These are phyloP conservation scores for Ramalina peruviana DNA, from an alignment of 495 filamentous ascomycete species.

Conservation along the genomic window DNA sequence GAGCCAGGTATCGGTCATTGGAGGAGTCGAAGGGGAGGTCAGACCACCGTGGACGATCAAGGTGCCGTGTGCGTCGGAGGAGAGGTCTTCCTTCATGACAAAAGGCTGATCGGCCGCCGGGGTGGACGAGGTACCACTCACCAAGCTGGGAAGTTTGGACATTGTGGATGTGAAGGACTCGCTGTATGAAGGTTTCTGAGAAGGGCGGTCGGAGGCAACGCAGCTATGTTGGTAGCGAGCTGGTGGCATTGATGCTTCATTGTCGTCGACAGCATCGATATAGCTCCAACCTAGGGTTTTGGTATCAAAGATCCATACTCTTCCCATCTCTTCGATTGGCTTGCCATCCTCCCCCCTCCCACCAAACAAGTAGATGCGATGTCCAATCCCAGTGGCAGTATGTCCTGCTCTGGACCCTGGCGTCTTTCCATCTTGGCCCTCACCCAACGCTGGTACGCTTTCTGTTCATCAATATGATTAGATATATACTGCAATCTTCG, in stretches of 20 bases:
- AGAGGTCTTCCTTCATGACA: not conserved
- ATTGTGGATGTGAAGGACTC: slow-evolving; percentile 12
- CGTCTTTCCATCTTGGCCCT: slow-evolving; percentile 15
- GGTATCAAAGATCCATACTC: slow-evolving; percentile 35
- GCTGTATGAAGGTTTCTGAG: slow-evolving; percentile 5
- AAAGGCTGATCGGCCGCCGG: not conserved
- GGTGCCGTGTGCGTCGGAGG: slow-evolving; percentile 19
- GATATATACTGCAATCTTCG: not conserved
- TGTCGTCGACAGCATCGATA: slow-evolving; percentile 5
- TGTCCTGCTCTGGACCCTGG: slow-evolving; percentile 28
- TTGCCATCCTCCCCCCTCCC: slow-evolving; percentile 23
- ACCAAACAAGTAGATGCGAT: slow-evolving; percentile 30
- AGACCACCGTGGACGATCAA: slow-evolving; percentile 31
- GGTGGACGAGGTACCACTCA: slow-evolving; percentile 12
- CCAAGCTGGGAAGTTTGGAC: slow-evolving; percentile 15
- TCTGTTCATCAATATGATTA: not conserved
- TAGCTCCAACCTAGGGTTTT: slow-evolving; percentile 23
- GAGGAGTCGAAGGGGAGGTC: slow-evolving; percentile 7
- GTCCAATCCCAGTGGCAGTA: slow-evolving; percentile 26
- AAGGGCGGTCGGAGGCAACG: slow-evolving; percentile 7
- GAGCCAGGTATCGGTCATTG: slow-evolving; percentile 30
- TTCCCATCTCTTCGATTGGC: slow-evolving; percentile 26
- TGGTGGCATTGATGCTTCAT: not conserved
- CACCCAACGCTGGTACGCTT: slow-evolving; percentile 19
- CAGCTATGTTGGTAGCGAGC: slow-evolving; percentile 9